Percentiles rank a stretch among this genome's conserved stretches.
These are phyloP conservation scores for Bryoglossum gracile DNA, from an alignment of 495 filamentous ascomycete genomes.

Conservation along the genomic window DNA sequence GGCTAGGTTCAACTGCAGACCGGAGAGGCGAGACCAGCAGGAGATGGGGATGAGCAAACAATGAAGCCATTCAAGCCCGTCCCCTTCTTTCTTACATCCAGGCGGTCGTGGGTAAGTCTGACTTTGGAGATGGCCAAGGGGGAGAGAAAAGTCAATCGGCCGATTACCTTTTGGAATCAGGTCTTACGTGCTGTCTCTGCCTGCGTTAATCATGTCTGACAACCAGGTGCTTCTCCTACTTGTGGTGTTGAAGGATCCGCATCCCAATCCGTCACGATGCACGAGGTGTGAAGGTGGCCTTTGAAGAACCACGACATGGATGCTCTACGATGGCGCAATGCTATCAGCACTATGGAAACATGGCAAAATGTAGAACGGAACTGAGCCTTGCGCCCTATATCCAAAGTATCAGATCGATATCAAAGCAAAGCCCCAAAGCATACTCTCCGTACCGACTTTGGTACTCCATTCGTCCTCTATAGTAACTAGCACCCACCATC, in stretches of 20 bases:
- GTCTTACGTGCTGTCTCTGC: not conserved
- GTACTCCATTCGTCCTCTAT: too few relatives aligned
- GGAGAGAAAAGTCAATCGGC: not conserved
- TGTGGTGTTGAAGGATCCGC: not conserved
- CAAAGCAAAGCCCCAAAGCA: not conserved
- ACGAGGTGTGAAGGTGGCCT: not conserved
- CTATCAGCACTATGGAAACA: constrained; percentile 1
- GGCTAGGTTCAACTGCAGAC: constrained; percentile 1
- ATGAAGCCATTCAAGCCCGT: too few relatives aligned
- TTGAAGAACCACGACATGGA: too few relatives aligned
- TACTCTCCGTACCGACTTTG: not conserved
- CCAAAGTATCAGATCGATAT: not conserved
- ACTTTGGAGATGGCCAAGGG: not conserved
- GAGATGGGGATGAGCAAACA: not conserved
- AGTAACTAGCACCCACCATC: too few relatives aligned
- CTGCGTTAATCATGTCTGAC: constrained; percentile 1
- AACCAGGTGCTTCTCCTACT: not conserved
- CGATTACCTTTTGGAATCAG: not conserved
- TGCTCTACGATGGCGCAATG: constrained; percentile 2
- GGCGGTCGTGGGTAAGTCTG: not conserved
- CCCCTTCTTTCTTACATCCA: not conserved
- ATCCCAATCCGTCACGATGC: not conserved
- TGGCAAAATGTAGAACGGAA: constrained; percentile 6
- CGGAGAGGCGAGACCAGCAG: constrained; percentile 5
- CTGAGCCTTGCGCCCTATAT: constrained; percentile 1